A percentile compares a stretch with the other conserved stretches of the same genome.
Conservation (phyloP, 2,329 filamentous ascomycete genomes). For the Fonsecaea nubica region DNA sequence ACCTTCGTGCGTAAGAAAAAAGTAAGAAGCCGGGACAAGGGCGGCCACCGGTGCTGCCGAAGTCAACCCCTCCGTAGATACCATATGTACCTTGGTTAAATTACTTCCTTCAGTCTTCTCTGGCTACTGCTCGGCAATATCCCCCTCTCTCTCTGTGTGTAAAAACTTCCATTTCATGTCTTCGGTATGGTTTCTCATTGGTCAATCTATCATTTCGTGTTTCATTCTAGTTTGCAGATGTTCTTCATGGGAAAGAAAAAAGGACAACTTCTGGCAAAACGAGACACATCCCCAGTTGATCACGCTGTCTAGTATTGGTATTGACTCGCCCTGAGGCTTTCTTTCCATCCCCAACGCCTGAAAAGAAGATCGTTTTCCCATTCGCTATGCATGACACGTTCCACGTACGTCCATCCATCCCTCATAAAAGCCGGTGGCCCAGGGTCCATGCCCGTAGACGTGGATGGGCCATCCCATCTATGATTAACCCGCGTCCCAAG, state of each 20-base stretch:
- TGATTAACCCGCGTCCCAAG: background rate
- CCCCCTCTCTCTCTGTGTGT: too few species aligned
- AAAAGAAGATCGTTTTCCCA: constrained; percentile 25
- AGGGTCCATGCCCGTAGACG: constrained; percentile 1
- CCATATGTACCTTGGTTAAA: too few species aligned
- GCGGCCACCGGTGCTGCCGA: too few species aligned
- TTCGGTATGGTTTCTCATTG: constrained; percentile 2
- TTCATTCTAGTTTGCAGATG: constrained; percentile 15
- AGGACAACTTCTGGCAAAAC: background rate
- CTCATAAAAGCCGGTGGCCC: constrained; percentile 11
- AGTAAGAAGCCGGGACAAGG: too few species aligned
- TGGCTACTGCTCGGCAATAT: constrained; percentile 24
- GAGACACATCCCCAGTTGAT: constrained; percentile 11
- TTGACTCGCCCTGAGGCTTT: constrained; percentile 7
- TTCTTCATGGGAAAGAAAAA: background rate
- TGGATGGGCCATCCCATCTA: constrained; percentile 7
- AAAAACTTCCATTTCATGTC: background rate
- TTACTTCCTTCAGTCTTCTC: background rate
- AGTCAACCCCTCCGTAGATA: too few species aligned
- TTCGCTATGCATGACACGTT: constrained; percentile 35
- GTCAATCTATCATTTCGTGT: constrained; percentile 6
- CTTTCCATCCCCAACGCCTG: constrained; percentile 23
- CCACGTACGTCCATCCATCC: constrained; percentile 17
- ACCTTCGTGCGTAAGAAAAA: constrained; percentile 13
- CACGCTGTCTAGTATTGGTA: constrained; percentile 22